Base-by-base conservation (phyloP, 2,329 filamentous ascomycete species). In the Microcyclospora tardicrescens region DNA sequence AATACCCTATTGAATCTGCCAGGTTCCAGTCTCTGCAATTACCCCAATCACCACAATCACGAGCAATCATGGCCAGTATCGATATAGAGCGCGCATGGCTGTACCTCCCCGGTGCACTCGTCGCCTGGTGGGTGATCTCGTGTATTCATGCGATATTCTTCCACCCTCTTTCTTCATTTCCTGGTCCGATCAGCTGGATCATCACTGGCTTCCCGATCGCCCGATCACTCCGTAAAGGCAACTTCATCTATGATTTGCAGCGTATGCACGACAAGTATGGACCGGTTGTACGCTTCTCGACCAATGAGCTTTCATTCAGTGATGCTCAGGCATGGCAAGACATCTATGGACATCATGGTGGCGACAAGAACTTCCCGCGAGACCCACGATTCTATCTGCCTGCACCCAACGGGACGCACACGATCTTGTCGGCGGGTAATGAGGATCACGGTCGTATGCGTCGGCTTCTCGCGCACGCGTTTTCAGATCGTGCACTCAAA, bases 241-340 rank as follows among this genome's bases (percentile, higher is more conserved):
- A 24, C 8, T 24, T 24, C 19, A 24, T 24, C 19, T 24, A 24
- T 32, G 30, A 32, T n/a, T 10, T 32, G 30, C 4, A 16, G 30
- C 12, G 12, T 6, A 46, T 64, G 1, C 63, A 65, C 42, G 33
- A 51, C 5, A 42, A 54, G 32, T 62, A 65, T 42, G 63, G 61
- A 1, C 44, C 50, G 3, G 30, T 32, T 5, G 64, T 71, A 6
- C 62, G 68, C 11, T 53, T 68, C 31, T 60, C 58, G 5, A 66
- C 67, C 2, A 57, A 66, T 39, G 65, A 69, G 45, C 57, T 71
- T 1, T 62, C 65, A 2, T 70, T 65, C 44, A 60, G 53, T 28
- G 50, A 58, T 16, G 43, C 53, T 6, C 37, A 53, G 5, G 53
- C 54, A 2, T 71, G 66, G 60, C 57, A 58, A 44, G 61, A 66